Conservation (phyloP, 2,329 filamentous ascomycete genomes). For the Pleochaeta shiraiana region DNA sequence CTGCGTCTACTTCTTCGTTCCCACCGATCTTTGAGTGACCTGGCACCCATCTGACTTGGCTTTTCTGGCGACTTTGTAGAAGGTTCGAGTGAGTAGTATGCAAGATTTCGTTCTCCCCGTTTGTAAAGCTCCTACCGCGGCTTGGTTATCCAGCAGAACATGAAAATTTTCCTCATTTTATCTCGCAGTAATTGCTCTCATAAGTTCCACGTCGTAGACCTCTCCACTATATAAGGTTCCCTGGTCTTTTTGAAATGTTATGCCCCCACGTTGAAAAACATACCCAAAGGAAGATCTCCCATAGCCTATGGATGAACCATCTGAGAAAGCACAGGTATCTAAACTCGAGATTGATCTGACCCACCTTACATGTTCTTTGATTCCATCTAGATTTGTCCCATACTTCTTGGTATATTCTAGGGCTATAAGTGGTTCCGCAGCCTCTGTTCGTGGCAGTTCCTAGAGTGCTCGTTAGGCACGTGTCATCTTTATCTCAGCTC, state of each 20-base stretch:
- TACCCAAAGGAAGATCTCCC: neutral
- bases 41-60: constrained; percentile 1
- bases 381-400: neutral
- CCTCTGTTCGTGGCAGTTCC: neutral
- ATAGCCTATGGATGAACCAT: neutral
- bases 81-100: neutral
- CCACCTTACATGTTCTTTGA: neutral
- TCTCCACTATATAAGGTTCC: neutral
- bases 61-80: neutral
- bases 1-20: neutral
- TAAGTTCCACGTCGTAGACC: neutral
- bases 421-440: neutral
- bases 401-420: neutral
- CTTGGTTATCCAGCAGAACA: neutral
- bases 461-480: neutral
- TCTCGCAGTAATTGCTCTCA: neutral
- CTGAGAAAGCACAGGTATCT: neutral
- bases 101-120: neutral
- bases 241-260: neutral
- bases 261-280: neutral
- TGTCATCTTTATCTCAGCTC: neutral
- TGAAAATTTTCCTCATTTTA: neutral
- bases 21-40: neutral
- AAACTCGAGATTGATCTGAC: neutral
- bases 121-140: neutral